Percentiles rank a stretch among this genome's conserved stretches.
Conservation (phyloP, 2,329 filamentous ascomycete species). For the Knufia fluminis region DNA sequence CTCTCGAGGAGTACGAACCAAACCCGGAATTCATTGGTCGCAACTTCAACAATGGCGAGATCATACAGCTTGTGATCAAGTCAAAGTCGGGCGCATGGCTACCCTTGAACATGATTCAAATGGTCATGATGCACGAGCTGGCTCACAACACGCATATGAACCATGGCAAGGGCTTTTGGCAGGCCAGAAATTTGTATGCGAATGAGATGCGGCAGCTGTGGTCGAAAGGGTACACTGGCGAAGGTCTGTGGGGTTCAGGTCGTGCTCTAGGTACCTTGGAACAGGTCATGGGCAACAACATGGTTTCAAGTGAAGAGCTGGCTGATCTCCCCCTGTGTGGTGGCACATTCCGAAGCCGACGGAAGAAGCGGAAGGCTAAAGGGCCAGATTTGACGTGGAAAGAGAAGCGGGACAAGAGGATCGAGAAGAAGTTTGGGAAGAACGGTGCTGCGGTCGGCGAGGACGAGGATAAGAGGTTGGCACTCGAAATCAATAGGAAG, state of each 20-base stretch:
- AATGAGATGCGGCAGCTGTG: conserved; percentile 62
- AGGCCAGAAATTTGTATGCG: conserved; percentile 64
- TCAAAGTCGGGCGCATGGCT: conserved; percentile 58
- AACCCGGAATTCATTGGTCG: conserved; percentile 78
- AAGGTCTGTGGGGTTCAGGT: conserved; percentile 75
- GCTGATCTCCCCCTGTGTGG: conserved; percentile 69
- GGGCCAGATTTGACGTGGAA: conserved; percentile 50
- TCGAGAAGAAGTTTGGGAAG: conserved; percentile 66
- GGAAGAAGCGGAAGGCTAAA: conserved; percentile 44
- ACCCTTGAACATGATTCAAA: conserved; percentile 74
- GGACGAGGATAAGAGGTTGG: conserved; percentile 55
- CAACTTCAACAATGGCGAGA: conserved; percentile 84
- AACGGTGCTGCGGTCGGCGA: conserved; percentile 61
- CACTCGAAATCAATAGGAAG: conserved; percentile 55
- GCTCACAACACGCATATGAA: conserved; percentile 91
- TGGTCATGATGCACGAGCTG: conserved; percentile 92
- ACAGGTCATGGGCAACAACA: conserved; percentile 46
- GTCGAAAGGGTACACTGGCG: conserved; percentile 62
- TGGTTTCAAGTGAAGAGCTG: conserved; percentile 43
- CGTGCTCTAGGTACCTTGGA: conserved; percentile 50
- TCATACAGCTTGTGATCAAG: conserved; percentile 74
- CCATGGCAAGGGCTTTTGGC: conserved; percentile 73
- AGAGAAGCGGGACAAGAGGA: conserved; percentile 62
- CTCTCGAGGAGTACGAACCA: conserved; percentile 70
- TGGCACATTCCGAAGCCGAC: conserved; percentile 58